Conservation (phyloP, 192 early-diverging fungal genomes). For the Coemansia furcata region DNA sequence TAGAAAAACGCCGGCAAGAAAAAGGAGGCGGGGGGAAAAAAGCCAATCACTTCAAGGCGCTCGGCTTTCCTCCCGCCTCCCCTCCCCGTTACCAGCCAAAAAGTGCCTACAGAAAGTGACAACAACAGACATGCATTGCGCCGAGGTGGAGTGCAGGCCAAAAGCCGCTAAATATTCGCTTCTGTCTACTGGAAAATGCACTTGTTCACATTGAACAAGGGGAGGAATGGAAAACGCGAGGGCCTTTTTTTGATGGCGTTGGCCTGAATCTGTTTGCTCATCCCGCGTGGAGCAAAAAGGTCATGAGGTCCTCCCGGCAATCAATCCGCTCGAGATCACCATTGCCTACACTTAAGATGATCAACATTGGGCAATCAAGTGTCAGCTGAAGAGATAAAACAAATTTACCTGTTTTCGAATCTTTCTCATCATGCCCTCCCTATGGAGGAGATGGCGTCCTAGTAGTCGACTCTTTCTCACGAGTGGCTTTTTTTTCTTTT, state of each 20-base stretch:
- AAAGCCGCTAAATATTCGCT: not conserved
- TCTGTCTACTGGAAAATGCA: constrained; percentile 3
- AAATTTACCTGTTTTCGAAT: not conserved
- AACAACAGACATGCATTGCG: constrained; percentile 6
- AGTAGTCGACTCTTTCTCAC: not conserved
- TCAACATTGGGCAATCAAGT: not conserved
- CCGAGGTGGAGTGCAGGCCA: constrained; percentile 6
- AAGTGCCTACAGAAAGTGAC: not conserved
- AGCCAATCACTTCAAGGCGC: not conserved
- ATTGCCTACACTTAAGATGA: not conserved
- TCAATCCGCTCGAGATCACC: constrained; percentile 4
- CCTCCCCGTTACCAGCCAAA: not conserved
- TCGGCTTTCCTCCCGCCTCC: not conserved
- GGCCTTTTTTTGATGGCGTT: not conserved
- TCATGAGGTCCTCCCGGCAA: not conserved
- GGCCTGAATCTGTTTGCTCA: not conserved
- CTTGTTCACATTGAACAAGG: not conserved
- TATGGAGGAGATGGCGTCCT: not conserved
- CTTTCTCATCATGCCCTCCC: not conserved
- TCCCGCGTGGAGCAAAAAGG: not conserved
- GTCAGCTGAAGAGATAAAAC: not conserved
- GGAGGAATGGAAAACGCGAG: not conserved
- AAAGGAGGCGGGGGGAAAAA: not conserved
- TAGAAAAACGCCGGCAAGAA: not conserved
- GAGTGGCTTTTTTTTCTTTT: not conserved